Evolutionary conservation across 169 alveolate species (phyloP).

Genomic region (Amoebophrya sp.): DNA sequence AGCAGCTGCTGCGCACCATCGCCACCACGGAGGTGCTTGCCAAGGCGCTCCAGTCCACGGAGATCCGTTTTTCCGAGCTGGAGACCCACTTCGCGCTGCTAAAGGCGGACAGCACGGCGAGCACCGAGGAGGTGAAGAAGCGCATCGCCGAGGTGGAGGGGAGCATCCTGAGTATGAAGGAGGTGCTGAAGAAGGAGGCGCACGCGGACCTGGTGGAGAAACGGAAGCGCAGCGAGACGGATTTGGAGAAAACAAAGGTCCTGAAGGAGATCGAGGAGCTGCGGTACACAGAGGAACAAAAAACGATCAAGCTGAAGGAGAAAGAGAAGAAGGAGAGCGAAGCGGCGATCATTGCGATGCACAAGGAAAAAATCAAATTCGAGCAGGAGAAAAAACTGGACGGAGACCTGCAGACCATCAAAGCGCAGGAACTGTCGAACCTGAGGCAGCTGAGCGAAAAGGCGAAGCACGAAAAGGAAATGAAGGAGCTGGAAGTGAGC

Average conservation of each 20-base stretch:
- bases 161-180: background rate
- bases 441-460: background rate
- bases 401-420: background rate
- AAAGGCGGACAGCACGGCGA: background rate
- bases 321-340: slow-evolving; percentile 23
- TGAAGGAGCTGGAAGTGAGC: background rate
- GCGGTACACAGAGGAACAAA: background rate
- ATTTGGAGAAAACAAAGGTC: background rate
- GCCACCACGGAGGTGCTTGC: background rate
- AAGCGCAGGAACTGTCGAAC: background rate
- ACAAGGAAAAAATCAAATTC: background rate
- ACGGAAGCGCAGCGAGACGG: background rate
- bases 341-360: background rate
- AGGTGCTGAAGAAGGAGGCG: background rate
- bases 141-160: background rate
- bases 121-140: background rate
- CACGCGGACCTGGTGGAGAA: background rate
- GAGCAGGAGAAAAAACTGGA: background rate
- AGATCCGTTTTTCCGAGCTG: slow-evolving; percentile 1
- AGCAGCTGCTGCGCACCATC: background rate
- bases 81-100: background rate
- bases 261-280: background rate
- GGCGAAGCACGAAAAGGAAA: background rate
- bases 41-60: background rate
- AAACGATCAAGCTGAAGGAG: background rate